Evolutionary conservation across 257 asterid genomes (phyloP).

Genomic region (Lantana camara): DNA sequence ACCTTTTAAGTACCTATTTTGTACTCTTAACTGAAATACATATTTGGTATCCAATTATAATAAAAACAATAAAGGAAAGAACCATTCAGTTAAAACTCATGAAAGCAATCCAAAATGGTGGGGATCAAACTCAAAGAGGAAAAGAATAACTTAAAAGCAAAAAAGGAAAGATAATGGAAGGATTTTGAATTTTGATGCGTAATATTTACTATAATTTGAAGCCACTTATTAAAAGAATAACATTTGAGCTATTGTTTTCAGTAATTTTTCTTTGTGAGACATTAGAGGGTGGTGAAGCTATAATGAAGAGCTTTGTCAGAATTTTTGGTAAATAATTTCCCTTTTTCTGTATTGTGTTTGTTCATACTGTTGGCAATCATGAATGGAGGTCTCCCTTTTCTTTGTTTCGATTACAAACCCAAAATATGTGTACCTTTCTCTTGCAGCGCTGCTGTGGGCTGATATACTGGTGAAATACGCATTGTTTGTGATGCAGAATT

Average conservation of each 20-base stretch:
- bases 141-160: too few relatives aligned
- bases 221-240: too few relatives aligned
- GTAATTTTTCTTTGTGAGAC: not conserved
- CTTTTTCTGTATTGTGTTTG: not conserved
- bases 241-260: not conserved
- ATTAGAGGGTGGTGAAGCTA: not conserved
- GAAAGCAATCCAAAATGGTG: too few relatives aligned
- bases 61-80: not conserved
- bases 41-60: too few relatives aligned
- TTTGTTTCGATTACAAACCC: not conserved
- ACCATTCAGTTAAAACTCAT: too few relatives aligned
- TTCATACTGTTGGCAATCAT: not conserved
- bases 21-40: too few relatives aligned
- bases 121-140: too few relatives aligned
- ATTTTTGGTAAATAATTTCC: constrained; percentile 15
- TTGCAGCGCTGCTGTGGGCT: constrained; percentile 42
- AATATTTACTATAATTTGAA: too few relatives aligned
- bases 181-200: too few relatives aligned
- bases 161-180: too few relatives aligned
- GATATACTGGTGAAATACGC: constrained; percentile 31
- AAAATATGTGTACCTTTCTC: not conserved
- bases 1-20: too few relatives aligned
- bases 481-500: constrained; percentile 50
- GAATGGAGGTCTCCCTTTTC: too few relatives aligned
- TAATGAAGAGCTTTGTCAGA: constrained; percentile 21